Conservation (phyloP, 1,284 basidiomycete genomes). For the Sphagnurus paluster region DNA sequence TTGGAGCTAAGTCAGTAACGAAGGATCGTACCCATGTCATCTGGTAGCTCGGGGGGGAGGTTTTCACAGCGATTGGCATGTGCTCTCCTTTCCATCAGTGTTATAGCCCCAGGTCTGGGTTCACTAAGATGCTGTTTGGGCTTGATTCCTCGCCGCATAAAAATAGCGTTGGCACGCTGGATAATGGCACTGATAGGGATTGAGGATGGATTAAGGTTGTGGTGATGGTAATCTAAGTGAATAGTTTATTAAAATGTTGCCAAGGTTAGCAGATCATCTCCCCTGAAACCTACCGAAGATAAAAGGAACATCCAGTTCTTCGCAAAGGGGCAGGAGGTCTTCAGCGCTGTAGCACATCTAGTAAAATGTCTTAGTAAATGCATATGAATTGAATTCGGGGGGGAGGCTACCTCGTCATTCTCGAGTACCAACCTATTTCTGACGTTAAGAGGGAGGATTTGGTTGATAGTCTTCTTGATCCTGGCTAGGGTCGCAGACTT, state of each 20-base stretch:
- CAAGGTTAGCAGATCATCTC: too few relatives aligned
- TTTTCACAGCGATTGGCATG: slow-evolving; percentile 79
- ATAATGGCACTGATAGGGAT: slow-evolving; percentile 61
- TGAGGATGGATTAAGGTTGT: slow-evolving; percentile 65
- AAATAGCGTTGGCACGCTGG: slow-evolving; percentile 74
- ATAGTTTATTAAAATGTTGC: too few relatives aligned
- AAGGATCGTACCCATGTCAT: slow-evolving; percentile 57
- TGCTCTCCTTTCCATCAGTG: slow-evolving; percentile 80
- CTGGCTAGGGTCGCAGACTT: slow-evolving; percentile 71
- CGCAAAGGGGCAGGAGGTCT: slow-evolving; percentile 81
- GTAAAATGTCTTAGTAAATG: not conserved
- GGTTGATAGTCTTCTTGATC: slow-evolving; percentile 70
- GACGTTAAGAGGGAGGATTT: slow-evolving; percentile 60
- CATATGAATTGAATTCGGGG: not conserved
- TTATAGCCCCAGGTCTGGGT: slow-evolving; percentile 72
- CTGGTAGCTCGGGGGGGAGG: slow-evolving; percentile 65
- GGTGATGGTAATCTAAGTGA: slow-evolving; percentile 82
- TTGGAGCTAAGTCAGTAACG: not conserved
- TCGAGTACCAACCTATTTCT: slow-evolving; percentile 81
- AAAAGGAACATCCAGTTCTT: slow-evolving; percentile 80
- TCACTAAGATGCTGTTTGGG: slow-evolving; percentile 92
- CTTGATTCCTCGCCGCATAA: slow-evolving; percentile 69
- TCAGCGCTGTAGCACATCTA: slow-evolving; percentile 88
- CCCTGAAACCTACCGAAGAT: slow-evolving; percentile 61
- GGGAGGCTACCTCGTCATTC: slow-evolving; percentile 78